Evolutionary conservation across 495 filamentous ascomycete species (phyloP).

Genomic region (Glarea lozoyensis): DNA sequence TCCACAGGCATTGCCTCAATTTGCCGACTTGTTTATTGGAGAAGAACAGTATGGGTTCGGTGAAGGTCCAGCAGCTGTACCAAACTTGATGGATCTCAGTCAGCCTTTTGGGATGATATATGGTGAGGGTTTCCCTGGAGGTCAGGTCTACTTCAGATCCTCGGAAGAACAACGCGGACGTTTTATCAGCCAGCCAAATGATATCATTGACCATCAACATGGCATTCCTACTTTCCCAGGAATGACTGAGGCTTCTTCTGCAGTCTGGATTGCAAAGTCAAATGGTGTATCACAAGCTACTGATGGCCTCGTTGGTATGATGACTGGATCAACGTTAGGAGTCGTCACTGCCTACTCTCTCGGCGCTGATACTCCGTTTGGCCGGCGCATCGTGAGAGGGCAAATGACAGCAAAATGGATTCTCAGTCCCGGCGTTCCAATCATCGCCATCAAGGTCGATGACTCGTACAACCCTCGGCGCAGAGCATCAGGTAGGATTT

Average conservation of each 20-base stretch:
- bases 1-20: conserved; percentile 61
- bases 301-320: conserved; percentile 68
- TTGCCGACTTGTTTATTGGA: conserved; percentile 64
- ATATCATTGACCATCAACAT: conserved; percentile 36
- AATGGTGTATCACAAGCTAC: conserved; percentile 59
- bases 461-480: conserved; percentile 65
- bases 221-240: conserved; percentile 66
- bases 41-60: conserved; percentile 71
- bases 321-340: conserved; percentile 78
- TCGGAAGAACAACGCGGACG: conserved; percentile 71
- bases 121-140: conserved; percentile 76
- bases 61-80: conserved; percentile 62
- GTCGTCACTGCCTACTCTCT: conserved; percentile 78
- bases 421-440: conserved; percentile 85
- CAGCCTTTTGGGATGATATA: conserved; percentile 75
- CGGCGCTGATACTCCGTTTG: conserved; percentile 55
- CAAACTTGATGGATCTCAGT: conserved; percentile 85
- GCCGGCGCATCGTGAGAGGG: conserved; percentile 58
- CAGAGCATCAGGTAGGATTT: conserved; percentile 59
- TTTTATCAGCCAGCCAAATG: conserved; percentile 48
- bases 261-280: conserved; percentile 90
- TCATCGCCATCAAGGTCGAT: conserved; percentile 78
- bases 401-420: conserved; percentile 81
- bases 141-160: conserved; percentile 66
- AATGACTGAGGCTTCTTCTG: conserved; percentile 53